Conservation (phyloP, 768 basidiomycete species). For the Gelatoporia subvermispora region DNA sequence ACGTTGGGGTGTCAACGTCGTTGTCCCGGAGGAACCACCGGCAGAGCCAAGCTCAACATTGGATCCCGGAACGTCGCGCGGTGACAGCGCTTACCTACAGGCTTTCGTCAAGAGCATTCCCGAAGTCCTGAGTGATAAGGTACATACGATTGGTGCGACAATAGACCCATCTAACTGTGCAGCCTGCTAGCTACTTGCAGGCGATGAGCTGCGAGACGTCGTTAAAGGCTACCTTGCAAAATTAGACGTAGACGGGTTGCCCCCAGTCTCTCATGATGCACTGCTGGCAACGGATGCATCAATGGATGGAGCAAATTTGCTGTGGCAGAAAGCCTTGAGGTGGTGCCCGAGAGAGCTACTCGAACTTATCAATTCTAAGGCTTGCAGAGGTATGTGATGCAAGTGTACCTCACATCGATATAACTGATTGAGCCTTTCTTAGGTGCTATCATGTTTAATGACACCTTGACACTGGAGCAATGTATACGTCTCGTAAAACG, state of each 20-base stretch:
- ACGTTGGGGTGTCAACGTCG: constrained; percentile 68
- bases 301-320: not conserved
- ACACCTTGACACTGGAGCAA: constrained; percentile 61
- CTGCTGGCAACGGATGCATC: no score
- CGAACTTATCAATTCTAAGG: constrained; percentile 89
- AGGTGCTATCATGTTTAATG: constrained; percentile 99
- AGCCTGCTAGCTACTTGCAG: constrained; percentile 67
- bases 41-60: constrained; percentile 5
- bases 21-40: constrained; percentile 22
- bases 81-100: constrained; percentile 51
- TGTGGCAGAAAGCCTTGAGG: constrained; percentile 70
- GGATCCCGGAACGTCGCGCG: constrained; percentile 11
- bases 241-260: constrained; percentile 44
- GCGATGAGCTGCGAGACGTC: constrained; percentile 70
- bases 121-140: constrained; percentile 66
- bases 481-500: constrained; percentile 63
- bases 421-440: constrained; percentile 1
- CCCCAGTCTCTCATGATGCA: constrained; percentile 11
- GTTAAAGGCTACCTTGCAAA: constrained; percentile 68
- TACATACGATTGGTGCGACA: constrained; percentile 19
- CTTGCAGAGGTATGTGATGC: constrained; percentile 73
- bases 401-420: constrained; percentile 1
- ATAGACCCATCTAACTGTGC: no score
- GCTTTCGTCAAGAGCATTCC: constrained; percentile 62
- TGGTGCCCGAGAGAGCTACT: constrained; percentile 81